A percentile compares a stretch with the other conserved stretches of the same genome.
phyloP scores from a whole-genome alignment of 495 filamentous ascomycete species.

The Niebla homalea region DNA sequence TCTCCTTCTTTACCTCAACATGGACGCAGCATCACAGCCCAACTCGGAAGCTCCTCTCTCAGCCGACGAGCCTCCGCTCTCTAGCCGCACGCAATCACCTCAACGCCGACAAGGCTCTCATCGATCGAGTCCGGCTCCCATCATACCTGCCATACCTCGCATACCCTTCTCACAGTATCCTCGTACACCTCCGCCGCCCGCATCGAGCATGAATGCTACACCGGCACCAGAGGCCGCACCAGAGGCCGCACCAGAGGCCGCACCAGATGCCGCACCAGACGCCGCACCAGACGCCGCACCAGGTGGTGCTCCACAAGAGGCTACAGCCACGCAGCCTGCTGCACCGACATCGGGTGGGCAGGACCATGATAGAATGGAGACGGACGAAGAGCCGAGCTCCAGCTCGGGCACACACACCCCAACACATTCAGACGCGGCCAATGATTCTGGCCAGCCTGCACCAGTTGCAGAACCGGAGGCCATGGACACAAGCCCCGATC shows the following conservation, averaged over 20 bases:
- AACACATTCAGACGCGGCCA: conserved; percentile 1
- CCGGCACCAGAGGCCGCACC: too few relatives aligned
- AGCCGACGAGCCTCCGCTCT: not conserved
- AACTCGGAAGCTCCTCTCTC: not conserved
- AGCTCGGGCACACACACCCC: conserved; percentile 5
- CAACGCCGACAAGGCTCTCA: not conserved
- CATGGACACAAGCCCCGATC: conserved; percentile 18
- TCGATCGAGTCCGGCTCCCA: not conserved
- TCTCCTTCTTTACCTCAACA: not conserved
- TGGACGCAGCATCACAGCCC: not conserved
- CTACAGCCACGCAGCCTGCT: not conserved
- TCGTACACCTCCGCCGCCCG: not conserved
- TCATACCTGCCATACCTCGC: not conserved
- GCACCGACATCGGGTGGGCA: conserved; percentile 9
- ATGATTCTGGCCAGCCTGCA: not conserved
- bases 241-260: too few relatives aligned
- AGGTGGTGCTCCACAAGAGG: not conserved
- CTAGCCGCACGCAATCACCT: not conserved
- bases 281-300: not conserved
- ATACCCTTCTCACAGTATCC: not conserved
- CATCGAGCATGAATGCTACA: not conserved
- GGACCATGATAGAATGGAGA: conserved; percentile 21
- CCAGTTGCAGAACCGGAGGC: conserved; percentile 5
- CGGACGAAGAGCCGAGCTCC: conserved; percentile 10
- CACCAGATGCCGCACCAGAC: not conserved